Percentiles rank a stretch among this genome's conserved stretches.
Evolutionary conservation across 495 filamentous ascomycete species (phyloP).

Genomic region (Daldinia decipiens): DNA sequence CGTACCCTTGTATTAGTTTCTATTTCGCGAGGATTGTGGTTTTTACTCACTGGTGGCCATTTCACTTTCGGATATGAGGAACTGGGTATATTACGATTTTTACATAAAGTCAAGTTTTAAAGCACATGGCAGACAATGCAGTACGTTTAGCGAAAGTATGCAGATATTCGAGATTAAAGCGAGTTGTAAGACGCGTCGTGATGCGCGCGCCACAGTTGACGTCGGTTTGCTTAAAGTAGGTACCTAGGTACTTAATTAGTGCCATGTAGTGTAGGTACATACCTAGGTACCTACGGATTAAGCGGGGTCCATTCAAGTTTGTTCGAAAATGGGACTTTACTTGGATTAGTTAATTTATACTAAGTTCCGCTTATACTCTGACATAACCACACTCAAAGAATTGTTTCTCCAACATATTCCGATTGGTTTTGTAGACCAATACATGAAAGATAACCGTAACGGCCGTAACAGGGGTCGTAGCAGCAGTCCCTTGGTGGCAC

Average conservation of each 20-base stretch:
- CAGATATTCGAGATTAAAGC: constrained; percentile 7
- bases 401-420: no score
- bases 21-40: background rate
- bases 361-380: no score
- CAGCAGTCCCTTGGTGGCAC: no score
- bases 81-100: background rate
- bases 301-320: no score
- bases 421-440: no score
- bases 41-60: constrained; percentile 47
- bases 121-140: constrained; percentile 1
- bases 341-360: no score
- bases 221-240: constrained; percentile 4
- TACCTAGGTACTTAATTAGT: background rate
- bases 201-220: constrained; percentile 39
- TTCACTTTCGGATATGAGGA: background rate
- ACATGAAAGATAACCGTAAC: no score
- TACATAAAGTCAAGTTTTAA: background rate
- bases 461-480: no score
- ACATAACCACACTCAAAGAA: no score
- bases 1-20: constrained; percentile 36
- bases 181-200: constrained; percentile 35
- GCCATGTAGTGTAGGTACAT: no score
- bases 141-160: background rate
- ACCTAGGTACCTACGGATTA: no score
- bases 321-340: no score